Evolutionary conservation across 2,329 filamentous ascomycete genomes (phyloP).

Genomic region (Penicillium crustosum): DNA sequence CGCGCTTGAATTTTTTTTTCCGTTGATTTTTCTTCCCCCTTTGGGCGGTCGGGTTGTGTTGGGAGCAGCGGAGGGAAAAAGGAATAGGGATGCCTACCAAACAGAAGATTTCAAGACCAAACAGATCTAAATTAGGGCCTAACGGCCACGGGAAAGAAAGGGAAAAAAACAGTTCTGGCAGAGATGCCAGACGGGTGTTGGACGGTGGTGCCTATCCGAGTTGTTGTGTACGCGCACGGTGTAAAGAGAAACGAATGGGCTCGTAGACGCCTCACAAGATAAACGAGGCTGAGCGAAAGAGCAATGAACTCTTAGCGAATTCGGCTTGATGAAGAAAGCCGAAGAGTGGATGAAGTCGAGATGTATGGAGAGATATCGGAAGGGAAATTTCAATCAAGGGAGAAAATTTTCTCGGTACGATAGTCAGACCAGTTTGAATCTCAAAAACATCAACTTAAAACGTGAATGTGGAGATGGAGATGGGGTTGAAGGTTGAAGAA

Average conservation of each 20-base stretch:
- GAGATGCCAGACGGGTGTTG: slow-evolving; percentile 26
- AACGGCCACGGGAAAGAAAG: slow-evolving; percentile 26
- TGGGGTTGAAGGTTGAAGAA: slow-evolving; percentile 18
- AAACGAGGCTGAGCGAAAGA: slow-evolving; percentile 10
- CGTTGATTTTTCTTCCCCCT: slow-evolving; percentile 5
- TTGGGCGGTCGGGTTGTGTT: slow-evolving; percentile 2
- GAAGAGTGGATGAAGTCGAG: not conserved
- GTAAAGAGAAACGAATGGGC: slow-evolving; percentile 22
- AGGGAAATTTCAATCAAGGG: slow-evolving; percentile 23
- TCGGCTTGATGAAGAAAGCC: slow-evolving; percentile 12
- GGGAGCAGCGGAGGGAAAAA: not conserved
- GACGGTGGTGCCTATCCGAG: slow-evolving; percentile 22
- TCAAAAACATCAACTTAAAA: slow-evolving; percentile 10
- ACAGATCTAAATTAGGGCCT: slow-evolving; percentile 27
- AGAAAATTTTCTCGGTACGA: slow-evolving; percentile 17
- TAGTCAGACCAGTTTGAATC: slow-evolving; percentile 1
- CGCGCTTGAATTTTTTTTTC: slow-evolving; percentile 7
- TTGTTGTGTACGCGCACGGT: slow-evolving; percentile 15
- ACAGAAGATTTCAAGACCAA: slow-evolving; percentile 28
- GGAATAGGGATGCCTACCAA: slow-evolving; percentile 27
- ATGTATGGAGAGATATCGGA: slow-evolving; percentile 9
- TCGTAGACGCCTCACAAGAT: slow-evolving; percentile 16
- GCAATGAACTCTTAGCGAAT: slow-evolving; percentile 8
- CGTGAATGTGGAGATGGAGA: slow-evolving; percentile 5
- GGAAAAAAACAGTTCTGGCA: slow-evolving; percentile 25